Evolutionary conservation across 2,329 filamentous ascomycete genomes (phyloP).

Genomic region (Hymenoscyphus scutula): DNA sequence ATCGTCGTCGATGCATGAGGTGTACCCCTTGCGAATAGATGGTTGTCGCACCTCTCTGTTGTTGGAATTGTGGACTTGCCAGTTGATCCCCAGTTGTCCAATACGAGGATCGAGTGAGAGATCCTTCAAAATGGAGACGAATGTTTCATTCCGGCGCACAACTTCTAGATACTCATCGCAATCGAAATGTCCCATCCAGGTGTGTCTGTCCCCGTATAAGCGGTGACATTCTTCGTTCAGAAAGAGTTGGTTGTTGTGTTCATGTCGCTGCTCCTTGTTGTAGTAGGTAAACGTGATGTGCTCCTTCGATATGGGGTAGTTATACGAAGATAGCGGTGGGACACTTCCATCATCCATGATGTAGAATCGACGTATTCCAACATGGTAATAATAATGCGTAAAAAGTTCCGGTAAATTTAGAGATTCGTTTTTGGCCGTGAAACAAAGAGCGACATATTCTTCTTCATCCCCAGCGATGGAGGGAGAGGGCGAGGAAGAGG

Average conservation of each 20-base stretch:
- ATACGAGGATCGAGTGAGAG: background rate
- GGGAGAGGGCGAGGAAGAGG: background rate
- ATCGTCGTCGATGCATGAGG: conserved; percentile 9
- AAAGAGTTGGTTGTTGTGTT: conserved; percentile 8
- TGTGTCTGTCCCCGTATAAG: conserved; percentile 4
- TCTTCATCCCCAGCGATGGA: conserved; percentile 7
- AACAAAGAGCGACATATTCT: conserved; percentile 9
- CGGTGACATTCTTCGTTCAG: conserved; percentile 10
- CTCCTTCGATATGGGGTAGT: conserved; percentile 5
- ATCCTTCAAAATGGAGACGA: conserved; percentile 7
- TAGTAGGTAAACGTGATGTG: conserved; percentile 9
- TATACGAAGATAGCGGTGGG: conserved; percentile 6
- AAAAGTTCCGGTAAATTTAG: conserved; percentile 8
- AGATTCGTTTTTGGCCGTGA: conserved; percentile 8
- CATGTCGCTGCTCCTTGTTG: background rate
- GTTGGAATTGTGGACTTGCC: conserved; percentile 10
- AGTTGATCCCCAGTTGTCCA: conserved; percentile 5
- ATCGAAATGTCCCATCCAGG: conserved; percentile 9
- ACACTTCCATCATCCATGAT: conserved; percentile 10
- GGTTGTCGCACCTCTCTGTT: conserved; percentile 1
- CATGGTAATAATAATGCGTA: conserved; percentile 9
- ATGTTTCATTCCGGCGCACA: conserved; percentile 9
- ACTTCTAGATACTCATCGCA: conserved; percentile 8
- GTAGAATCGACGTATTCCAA: conserved; percentile 8
- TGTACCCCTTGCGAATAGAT: conserved; percentile 7